Conservation (phyloP, 1,284 basidiomycete genomes). For the Agroathelia rolfsii region DNA sequence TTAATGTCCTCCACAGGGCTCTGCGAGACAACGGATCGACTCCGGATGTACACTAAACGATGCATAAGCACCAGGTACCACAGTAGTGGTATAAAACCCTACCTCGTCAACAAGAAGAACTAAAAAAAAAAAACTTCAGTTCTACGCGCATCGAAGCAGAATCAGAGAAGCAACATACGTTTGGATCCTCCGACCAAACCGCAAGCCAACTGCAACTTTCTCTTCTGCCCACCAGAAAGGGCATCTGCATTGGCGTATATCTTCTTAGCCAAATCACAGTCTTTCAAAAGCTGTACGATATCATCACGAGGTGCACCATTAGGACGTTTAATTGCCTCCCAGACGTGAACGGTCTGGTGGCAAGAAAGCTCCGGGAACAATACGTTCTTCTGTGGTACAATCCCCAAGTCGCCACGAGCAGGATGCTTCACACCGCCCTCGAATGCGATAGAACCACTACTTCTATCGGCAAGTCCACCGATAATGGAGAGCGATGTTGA, state of each 20-base stretch:
- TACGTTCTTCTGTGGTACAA: constrained; percentile 79
- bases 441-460: constrained; percentile 53
- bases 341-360: constrained; percentile 62
- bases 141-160: constrained; percentile 1
- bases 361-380: constrained; percentile 71
- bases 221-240: constrained; percentile 72
- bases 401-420: constrained; percentile 55
- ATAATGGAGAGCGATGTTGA: constrained; percentile 64
- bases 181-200: constrained; percentile 68
- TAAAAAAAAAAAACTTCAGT: constrained; percentile 16
- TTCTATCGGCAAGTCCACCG: constrained; percentile 48
- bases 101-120: constrained; percentile 68
- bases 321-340: constrained; percentile 67
- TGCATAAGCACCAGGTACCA: neutral
- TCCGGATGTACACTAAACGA: constrained; percentile 56
- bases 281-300: constrained; percentile 48
- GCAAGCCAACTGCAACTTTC: constrained; percentile 72
- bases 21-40: constrained; percentile 73
- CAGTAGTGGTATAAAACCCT: constrained; percentile 4
- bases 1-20: constrained; percentile 68
- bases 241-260: constrained; percentile 54
- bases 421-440: constrained; percentile 43
- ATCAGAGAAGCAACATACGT: constrained; percentile 27
- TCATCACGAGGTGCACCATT: constrained; percentile 40
- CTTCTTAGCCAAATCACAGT: constrained; percentile 66